These are phyloP conservation scores for Backusella liffmaniae DNA, from an alignment of 192 early-diverging fungal species.

Conservation along the genomic window DNA sequence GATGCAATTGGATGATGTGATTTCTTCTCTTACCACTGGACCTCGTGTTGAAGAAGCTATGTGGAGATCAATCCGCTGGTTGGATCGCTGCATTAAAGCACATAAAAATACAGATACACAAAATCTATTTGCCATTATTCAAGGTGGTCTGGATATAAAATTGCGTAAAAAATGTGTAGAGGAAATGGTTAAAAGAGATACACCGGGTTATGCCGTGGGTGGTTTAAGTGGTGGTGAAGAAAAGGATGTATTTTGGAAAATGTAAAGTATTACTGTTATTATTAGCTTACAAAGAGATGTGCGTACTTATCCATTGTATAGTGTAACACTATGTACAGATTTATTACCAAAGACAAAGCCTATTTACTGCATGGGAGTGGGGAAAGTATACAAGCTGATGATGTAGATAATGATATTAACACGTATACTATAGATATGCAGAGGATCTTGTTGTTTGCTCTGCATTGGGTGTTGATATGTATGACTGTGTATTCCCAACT, in stretches of 20 bases:
- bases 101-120: slow-evolving; percentile 69
- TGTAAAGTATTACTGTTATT: slow-evolving; percentile 37
- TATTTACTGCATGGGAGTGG: slow-evolving; percentile 92
- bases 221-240: slow-evolving; percentile 86
- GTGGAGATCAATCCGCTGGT: slow-evolving; percentile 85
- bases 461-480: slow-evolving; percentile 88
- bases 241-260: slow-evolving; percentile 83
- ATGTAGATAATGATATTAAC: neutral
- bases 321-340: slow-evolving; percentile 76
- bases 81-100: slow-evolving; percentile 80
- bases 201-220: slow-evolving; percentile 85
- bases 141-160: slow-evolving; percentile 74
- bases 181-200: slow-evolving; percentile 77
- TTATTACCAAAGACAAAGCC: slow-evolving; percentile 78
- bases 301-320: neutral
- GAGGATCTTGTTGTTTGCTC: slow-evolving; percentile 85
- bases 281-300: neutral
- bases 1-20: slow-evolving; percentile 92
- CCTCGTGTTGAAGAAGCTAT: slow-evolving; percentile 88
- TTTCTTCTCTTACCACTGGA: slow-evolving; percentile 78
- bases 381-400: slow-evolving; percentile 34
- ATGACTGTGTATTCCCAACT: slow-evolving; percentile 89
- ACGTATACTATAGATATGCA: slow-evolving; percentile 49
- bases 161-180: slow-evolving; percentile 72
- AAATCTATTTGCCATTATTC: slow-evolving; percentile 88